These are phyloP conservation scores for Lignosus rhinocerotis DNA, from an alignment of 1,284 basidiomycete genomes.

Conservation along the genomic window DNA sequence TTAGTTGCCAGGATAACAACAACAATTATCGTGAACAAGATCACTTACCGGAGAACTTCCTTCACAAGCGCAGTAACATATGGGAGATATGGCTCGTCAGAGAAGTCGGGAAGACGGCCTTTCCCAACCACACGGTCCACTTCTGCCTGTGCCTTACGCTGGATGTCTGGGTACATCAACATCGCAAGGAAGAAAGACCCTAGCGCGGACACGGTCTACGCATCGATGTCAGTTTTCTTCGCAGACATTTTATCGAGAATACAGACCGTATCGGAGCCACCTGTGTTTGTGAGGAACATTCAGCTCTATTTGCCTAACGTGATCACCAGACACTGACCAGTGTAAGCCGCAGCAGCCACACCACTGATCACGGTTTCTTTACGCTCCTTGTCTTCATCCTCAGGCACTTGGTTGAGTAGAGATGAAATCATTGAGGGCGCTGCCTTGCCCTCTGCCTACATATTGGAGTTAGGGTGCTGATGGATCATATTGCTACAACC, in stretches of 20 bases:
- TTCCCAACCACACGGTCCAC: constrained; percentile 40
- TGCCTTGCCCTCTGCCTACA: constrained; percentile 25
- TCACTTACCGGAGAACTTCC: constrained; percentile 41
- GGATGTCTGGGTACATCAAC: constrained; percentile 40
- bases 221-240: constrained; percentile 2
- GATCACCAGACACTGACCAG: constrained; percentile 14
- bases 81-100: constrained; percentile 39
- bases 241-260: not conserved
- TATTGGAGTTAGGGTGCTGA: not conserved
- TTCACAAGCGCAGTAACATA: constrained; percentile 45
- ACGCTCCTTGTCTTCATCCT: constrained; percentile 18
- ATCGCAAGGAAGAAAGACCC: constrained; percentile 40
- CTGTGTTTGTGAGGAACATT: constrained; percentile 6
- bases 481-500: not conserved
- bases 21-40: not conserved
- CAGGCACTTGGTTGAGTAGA: constrained; percentile 18
- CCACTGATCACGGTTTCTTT: constrained; percentile 24
- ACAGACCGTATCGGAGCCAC: constrained; percentile 28
- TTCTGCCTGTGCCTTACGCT: constrained; percentile 41
- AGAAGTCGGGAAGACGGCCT: constrained; percentile 42
- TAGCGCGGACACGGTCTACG: constrained; percentile 27
- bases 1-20: constrained; percentile 2
- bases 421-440: constrained; percentile 25
- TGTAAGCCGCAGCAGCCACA: constrained; percentile 27
- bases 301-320: not conserved